Evolutionary conservation across 371 early-diverging fungal genomes (phyloP), one percentile per base, ranked within the genome.

Genomic region (Mucor saturninus): DNA sequence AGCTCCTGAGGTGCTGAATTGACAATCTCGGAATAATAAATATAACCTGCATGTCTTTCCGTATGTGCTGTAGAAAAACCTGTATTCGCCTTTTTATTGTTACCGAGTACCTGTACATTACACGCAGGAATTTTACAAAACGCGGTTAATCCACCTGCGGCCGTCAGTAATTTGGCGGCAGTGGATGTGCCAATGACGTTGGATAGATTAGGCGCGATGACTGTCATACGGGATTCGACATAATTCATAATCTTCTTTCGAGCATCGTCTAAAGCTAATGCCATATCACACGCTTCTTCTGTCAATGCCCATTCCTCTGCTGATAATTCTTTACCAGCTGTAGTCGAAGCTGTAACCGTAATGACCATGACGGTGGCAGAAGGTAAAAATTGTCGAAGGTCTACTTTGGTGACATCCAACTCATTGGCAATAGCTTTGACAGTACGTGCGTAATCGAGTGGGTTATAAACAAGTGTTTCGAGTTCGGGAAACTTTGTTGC

Each of bases 121-220:
- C 96, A 95, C 1, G 96, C 85, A 0, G 99, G 96, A 54, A 98
- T 93, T 68, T 93, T 94, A 64, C 90, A 85, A 46, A 98, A 83
- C 1, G 87, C 90, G 0, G 87, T 83, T 38, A 98, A 71, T 0
- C 99, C 98, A 60, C 98, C 98, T 5, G 96, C 95, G 3, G 91
- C 91, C 21, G 93, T 94, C 64, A 98, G 85, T 39, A 98, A 69
- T 69, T 93, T 91, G 13, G 99, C 98, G 0, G 99, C 97, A 0
- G 91, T 90, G 1, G 91, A 80, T 32, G 89, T 89, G 13, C 96
- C 97, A 4, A 98, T 85, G 5, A 98, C 86, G 1, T 89, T 86
- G 0, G 97, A 93, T 1, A 97, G 72, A 57, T 98, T 98, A 13
- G 99, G 99, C 2, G 99, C 98, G 67, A 98, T 92, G 39, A 95